Evolutionary conservation across 1,139 yeast species (phyloP).

Genomic region (Scheffersomyces lignicola): DNA sequence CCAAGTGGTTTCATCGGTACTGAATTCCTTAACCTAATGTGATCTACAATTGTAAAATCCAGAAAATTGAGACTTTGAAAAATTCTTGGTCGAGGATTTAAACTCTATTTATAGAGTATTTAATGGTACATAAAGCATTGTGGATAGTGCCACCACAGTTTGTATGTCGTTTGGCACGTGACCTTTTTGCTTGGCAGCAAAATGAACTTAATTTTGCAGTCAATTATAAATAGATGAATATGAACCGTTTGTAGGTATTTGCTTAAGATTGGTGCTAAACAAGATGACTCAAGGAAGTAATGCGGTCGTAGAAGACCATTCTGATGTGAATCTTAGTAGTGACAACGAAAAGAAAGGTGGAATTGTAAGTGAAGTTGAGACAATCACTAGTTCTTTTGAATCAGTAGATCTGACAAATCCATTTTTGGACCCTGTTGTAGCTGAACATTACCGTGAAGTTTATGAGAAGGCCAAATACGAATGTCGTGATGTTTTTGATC

Average conservation of each 20-base stretch:
- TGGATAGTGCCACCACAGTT: background rate
- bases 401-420: conserved; percentile 4
- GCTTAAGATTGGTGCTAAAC: background rate
- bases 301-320: background rate
- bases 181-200: background rate
- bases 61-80: too few relatives aligned
- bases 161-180: background rate
- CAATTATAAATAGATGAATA: background rate
- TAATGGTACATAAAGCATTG: background rate
- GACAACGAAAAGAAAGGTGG: background rate
- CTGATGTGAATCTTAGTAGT: background rate
- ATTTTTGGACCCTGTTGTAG: conserved; percentile 30
- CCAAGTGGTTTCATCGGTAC: too few relatives aligned
- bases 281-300: background rate
- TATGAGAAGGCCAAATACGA: conserved; percentile 32
- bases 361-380: background rate
- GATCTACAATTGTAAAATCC: too few relatives aligned
- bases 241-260: background rate
- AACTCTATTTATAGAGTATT: background rate
- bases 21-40: too few relatives aligned
- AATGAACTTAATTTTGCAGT: background rate
- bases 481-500: conserved; percentile 32
- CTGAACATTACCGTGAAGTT: conserved; percentile 26
- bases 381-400: background rate
- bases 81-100: conserved; percentile 1